Percentiles rank a stretch among this genome's conserved stretches.
These are phyloP conservation scores for Salix udensis DNA, from an alignment of 345 rosid genomes.

Conservation along the genomic window DNA sequence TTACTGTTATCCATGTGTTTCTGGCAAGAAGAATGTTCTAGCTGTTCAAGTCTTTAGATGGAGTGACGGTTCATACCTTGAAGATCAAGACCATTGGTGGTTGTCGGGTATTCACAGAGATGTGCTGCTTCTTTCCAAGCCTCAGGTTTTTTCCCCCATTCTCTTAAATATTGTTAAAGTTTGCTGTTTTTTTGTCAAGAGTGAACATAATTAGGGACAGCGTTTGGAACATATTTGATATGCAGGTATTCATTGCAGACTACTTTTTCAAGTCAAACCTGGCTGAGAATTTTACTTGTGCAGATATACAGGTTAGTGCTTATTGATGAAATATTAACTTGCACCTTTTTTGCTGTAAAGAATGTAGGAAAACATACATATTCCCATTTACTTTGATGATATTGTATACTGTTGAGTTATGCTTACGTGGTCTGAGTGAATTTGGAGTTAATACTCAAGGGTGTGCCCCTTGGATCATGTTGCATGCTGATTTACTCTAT, in stretches of 20 bases:
- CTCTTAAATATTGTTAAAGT: background rate
- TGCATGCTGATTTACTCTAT: background rate
- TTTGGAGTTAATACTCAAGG: background rate
- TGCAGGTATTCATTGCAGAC: slow-evolving; percentile 93
- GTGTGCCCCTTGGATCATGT: background rate
- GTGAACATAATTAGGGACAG: background rate
- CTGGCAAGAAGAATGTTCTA: slow-evolving; percentile 72
- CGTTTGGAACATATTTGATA: slow-evolving; percentile 2
- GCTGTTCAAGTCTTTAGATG: slow-evolving; percentile 98
- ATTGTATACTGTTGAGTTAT: background rate
- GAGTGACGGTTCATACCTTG: slow-evolving; percentile 99
- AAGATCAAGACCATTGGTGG: slow-evolving; percentile 99
- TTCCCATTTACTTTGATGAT: background rate
- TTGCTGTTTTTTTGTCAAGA: background rate
- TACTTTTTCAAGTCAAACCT: slow-evolving; percentile 78
- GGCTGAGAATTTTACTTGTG: slow-evolving; percentile 58
- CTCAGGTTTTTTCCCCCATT: slow-evolving; percentile 49
- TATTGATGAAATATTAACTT: background rate
- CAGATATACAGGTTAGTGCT: slow-evolving; percentile 66
- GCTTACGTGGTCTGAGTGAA: background rate
- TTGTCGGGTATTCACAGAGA: slow-evolving; percentile 95
- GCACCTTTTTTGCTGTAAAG: background rate
- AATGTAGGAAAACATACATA: background rate
- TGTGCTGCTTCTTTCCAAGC: slow-evolving; percentile 94
- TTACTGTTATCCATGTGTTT: slow-evolving; percentile 65